Evolutionary conservation across 164 flowering plant genomes (phyloP), one percentile per base, ranked within the genome.

Genomic region (Paratinospora sagittata): DNA sequence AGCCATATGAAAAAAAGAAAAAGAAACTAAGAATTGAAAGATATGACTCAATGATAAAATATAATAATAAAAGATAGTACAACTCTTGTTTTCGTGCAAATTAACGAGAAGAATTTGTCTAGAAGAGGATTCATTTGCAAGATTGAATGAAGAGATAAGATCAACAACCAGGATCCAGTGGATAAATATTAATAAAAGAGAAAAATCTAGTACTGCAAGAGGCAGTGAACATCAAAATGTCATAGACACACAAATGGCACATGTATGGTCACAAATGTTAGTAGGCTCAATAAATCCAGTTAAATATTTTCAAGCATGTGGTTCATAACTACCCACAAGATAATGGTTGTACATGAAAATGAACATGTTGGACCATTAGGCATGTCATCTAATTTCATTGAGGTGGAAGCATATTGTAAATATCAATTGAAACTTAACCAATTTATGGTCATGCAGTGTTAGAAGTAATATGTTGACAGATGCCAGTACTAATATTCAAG

Each of bases 61-160:
- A 10, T 23, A n/a, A n/a, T 65, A 41, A 19, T 16, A 17, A 65
- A 30, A 65, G 34, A 33, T n/a, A n/a, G n/a, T n/a, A n/a, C n/a
- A n/a, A n/a, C n/a, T n/a, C n/a, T n/a, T n/a, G n/a, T n/a, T n/a
- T n/a, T n/a, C n/a, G 39, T 77, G 71, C 66, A 79, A 82, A 67
- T 70, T 79, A 83, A 70, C 72, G 66, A 14, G 70, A 73, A 66
- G 76, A 78, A 84, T 79, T 77, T 68, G 27, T 27, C 23, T 37
- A 60, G 37, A 60, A 36, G 27, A 74, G 79, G 81, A 82, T 86
- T 79, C 77, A 75, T 69, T 73, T 68, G 80, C 79, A 84, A 71
- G 77, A 78, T 75, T 73, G 75, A 75, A 78, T 71, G 69, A 70
- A 66, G 73, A 65, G 81, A 79, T 74, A 70, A 78, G 71, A 72